Conservation (phyloP, 768 basidiomycete species). For the Lactarius pseudohatsudake region DNA sequence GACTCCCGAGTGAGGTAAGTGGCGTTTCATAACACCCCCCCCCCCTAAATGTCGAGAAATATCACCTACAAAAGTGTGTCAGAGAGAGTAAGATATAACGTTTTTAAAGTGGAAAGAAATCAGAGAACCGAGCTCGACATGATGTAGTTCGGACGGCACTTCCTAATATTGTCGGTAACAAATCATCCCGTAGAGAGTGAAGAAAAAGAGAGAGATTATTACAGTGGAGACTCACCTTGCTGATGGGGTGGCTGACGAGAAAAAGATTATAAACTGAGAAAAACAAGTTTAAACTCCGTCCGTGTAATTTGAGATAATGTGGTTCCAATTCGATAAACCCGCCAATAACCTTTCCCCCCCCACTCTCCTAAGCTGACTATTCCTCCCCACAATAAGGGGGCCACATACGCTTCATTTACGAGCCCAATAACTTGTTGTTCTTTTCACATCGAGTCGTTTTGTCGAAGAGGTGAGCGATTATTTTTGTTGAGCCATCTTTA, state of each 20-base stretch:
- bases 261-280: slow-evolving; percentile 26
- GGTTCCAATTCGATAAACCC: slow-evolving; percentile 19
- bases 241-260: not conserved
- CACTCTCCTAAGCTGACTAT: not conserved
- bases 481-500: slow-evolving; percentile 14
- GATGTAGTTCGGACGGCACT: slow-evolving; percentile 29
- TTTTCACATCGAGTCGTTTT: not conserved
- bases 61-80: not conserved
- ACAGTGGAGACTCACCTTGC: not conserved
- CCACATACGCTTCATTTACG: slow-evolving; percentile 6
- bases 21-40: not conserved
- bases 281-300: slow-evolving; percentile 23
- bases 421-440: not conserved
- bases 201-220: slow-evolving; percentile 6
- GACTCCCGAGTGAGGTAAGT: not conserved
- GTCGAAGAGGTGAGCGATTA: slow-evolving; percentile 16
- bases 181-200: slow-evolving; percentile 17
- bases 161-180: slow-evolving; percentile 29
- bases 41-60: slow-evolving; percentile 12
- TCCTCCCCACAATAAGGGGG: slow-evolving; percentile 16
- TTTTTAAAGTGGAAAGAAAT: slow-evolving; percentile 5
- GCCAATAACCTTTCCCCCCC: slow-evolving; percentile 21
- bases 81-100: not conserved
- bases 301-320: slow-evolving; percentile 26
- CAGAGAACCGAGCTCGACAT: slow-evolving; percentile 31